These are phyloP conservation scores for Spatholobus suberectus DNA, from an alignment of 306 rosid species.

Conservation along the genomic window DNA sequence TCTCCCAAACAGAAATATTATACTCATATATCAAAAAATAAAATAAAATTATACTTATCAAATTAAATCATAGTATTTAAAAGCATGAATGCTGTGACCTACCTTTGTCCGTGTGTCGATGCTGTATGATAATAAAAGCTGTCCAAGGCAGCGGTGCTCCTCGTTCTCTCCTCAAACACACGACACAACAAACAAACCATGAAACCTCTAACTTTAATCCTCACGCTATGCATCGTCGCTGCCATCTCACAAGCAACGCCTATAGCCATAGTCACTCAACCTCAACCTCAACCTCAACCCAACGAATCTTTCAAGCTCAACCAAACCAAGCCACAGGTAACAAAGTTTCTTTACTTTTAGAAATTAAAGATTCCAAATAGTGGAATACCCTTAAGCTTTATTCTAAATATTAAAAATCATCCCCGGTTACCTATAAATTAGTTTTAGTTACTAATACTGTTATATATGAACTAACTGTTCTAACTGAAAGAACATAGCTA, in stretches of 20 bases:
- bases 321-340: conserved; percentile 37
- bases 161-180: neutral
- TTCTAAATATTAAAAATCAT: too few species aligned
- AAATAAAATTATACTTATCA: neutral
- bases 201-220: conserved; percentile 1
- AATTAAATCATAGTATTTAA: neutral
- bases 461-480: neutral
- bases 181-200: neutral
- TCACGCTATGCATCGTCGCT: conserved; percentile 35
- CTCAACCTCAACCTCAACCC: too few species aligned
- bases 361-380: too few species aligned
- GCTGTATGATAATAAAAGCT: neutral
- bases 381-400: too few species aligned
- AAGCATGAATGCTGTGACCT: neutral
- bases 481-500: neutral
- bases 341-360: neutral
- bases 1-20: neutral
- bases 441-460: neutral
- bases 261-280: neutral
- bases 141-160: neutral
- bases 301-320: conserved; percentile 37
- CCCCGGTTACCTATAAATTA: neutral
- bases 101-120: neutral
- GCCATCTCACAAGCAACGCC: conserved; percentile 32
- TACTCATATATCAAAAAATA: too few species aligned